These are phyloP conservation scores for Solanum sitiens DNA, from an alignment of 257 asterid genomes.

Conservation along the genomic window DNA sequence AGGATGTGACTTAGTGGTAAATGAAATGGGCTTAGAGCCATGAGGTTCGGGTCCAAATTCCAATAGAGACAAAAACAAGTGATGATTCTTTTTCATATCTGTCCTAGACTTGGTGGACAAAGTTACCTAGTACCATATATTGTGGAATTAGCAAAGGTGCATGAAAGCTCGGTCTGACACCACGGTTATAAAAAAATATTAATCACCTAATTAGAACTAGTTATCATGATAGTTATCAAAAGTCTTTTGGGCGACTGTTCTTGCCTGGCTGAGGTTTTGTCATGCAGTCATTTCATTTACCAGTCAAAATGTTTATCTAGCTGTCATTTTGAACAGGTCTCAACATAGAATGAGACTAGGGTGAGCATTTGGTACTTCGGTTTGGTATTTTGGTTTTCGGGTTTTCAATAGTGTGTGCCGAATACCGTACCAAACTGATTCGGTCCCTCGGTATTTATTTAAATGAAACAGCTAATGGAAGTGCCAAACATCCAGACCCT, in stretches of 20 bases:
- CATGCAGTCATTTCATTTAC: not conserved
- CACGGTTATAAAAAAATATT: not conserved
- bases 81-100: not conserved
- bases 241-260: not conserved
- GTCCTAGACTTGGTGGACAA: not conserved
- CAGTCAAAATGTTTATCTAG: not conserved
- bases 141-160: not conserved
- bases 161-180: not conserved
- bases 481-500: not conserved
- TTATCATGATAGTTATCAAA: not conserved
- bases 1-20: not conserved
- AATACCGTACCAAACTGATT: not conserved
- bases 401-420: not conserved
- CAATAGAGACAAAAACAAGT: not conserved
- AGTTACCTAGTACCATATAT: not conserved
- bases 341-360: not conserved
- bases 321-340: not conserved
- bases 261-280: not conserved
- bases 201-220: not conserved
- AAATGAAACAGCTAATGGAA: not conserved
- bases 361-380: not conserved
- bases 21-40: not conserved
- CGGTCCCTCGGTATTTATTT: not conserved
- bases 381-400: not conserved
- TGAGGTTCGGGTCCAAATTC: not conserved